Base-by-base conservation (phyloP, 2,329 filamentous ascomycete species). In the Aspergillus sp. region DNA sequence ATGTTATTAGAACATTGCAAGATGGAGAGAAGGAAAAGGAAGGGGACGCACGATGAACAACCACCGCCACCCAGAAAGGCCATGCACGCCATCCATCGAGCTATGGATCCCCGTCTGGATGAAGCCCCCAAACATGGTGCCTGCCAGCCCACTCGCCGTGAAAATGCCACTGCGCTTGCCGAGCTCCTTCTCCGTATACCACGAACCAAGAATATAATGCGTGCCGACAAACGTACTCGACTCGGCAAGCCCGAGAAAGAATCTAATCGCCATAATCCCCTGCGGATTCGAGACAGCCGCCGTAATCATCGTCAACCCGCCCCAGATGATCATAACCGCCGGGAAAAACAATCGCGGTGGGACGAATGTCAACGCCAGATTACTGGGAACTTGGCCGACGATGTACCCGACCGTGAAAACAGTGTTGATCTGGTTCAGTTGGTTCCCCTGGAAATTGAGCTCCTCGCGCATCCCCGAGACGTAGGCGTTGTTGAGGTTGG, bases 401-500 rank as follows among this genome's bases (percentile, higher is more conserved):
- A 71, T 68, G 34, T 69, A 70, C 11, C 69, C 70, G 38, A 72
- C 68, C 1, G 71, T 70, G 46, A 69, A 72, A 22, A 71, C 53
- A 2, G 70, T 72, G 22, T 64, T 71, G 58, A 73, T 68, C 5
- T 66, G 51, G 56, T 70, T 72, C 48, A 70, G 64, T 50, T 76
- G 66, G 43, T 72, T 75, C 4, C 74, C 74, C 3, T 70, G 61
- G 52, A 76, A 72, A 46, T 64, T 49, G 6, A 76, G 68, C 54
- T 76, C 74, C 61, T 76, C 71, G 56, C 71, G 66, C 73, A 76
- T 75, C n/a, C 74, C 74, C 1, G 71, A 73, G 31, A 76, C 73
- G 60, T 75, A 84, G 4, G 82, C 82, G 66, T 84, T 83, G 61
- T 78, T 78, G 48, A 84, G 71, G 60, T 82, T 81, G 60, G 77